Percentiles rank a stretch among this genome's conserved stretches.
Evolutionary conservation across 495 filamentous ascomycete species (phyloP).

Genomic region (Neurospora intermedia): DNA sequence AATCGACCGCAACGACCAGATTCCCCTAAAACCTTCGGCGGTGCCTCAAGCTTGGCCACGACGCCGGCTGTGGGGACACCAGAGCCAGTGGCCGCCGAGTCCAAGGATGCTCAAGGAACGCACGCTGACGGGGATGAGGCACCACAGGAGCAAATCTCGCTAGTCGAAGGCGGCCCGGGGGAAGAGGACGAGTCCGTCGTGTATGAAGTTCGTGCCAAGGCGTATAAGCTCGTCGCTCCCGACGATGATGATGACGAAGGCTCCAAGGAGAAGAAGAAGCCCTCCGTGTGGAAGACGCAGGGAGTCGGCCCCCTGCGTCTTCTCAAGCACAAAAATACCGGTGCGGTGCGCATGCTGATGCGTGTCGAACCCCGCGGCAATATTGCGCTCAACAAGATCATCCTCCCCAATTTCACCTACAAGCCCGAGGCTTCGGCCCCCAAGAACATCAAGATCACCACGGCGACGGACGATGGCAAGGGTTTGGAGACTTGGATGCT

Average conservation of each 20-base stretch:
- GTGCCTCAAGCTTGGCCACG: constrained; percentile 42
- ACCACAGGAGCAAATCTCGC: constrained; percentile 49
- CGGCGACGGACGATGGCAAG: constrained; percentile 38
- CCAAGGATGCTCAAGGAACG: constrained; percentile 39
- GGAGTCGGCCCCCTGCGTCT: constrained; percentile 57
- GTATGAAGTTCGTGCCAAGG: constrained; percentile 54
- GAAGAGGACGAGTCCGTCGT: constrained; percentile 61
- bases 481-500: constrained; percentile 52
- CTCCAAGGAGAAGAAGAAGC: constrained; percentile 21
- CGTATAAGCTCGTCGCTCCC: constrained; percentile 37
- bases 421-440: constrained; percentile 27
- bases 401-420: constrained; percentile 51
- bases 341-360: constrained; percentile 51
- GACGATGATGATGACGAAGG: constrained; percentile 25
- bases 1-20: constrained; percentile 18
- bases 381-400: constrained; percentile 53
- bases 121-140: constrained; percentile 39
- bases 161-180: constrained; percentile 50
- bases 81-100: constrained; percentile 39
- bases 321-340: constrained; percentile 54
- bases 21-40: constrained; percentile 37
- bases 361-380: constrained; percentile 60
- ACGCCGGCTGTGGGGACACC: constrained; percentile 54
- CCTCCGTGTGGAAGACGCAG: constrained; percentile 45
- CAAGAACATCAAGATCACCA: constrained; percentile 47